Conservation (phyloP, 2,329 filamentous ascomycete genomes). For the Ampelomyces quisqualis region DNA sequence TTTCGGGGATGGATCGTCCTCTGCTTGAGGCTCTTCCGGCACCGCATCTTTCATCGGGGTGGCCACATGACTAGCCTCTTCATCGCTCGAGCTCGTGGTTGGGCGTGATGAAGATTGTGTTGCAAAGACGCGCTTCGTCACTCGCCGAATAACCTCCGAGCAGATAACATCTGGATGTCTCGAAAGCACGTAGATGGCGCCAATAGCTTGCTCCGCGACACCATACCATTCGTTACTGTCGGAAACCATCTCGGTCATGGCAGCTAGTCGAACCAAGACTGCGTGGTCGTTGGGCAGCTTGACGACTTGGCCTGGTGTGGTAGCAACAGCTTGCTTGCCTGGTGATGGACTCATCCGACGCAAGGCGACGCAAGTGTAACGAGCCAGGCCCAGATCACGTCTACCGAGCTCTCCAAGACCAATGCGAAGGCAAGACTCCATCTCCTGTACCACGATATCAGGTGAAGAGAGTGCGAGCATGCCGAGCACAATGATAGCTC, state of each 20-base stretch:
- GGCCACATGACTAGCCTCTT: constrained; percentile 25
- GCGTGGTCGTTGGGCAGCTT: constrained; percentile 91
- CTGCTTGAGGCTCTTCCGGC: constrained; percentile 21
- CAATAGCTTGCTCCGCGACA: constrained; percentile 92
- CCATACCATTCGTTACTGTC: constrained; percentile 93
- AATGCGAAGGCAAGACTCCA: constrained; percentile 89
- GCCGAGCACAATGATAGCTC: constrained; percentile 91
- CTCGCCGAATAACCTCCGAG: constrained; percentile 83
- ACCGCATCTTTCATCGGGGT: constrained; percentile 17
- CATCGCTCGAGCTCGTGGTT: constrained; percentile 35
- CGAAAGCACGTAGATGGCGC: constrained; percentile 89
- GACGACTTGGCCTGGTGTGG: constrained; percentile 58
- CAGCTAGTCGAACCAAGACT: constrained; percentile 75
- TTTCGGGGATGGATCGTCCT: constrained; percentile 44
- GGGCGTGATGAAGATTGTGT: constrained; percentile 49
- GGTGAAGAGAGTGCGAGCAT: constrained; percentile 94
- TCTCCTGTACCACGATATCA: constrained; percentile 90
- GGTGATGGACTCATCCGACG: constrained; percentile 76
- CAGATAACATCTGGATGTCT: constrained; percentile 93
- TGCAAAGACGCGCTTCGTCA: constrained; percentile 79
- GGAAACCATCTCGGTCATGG: constrained; percentile 80
- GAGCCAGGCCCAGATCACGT: constrained; percentile 81
- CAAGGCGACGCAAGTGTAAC: constrained; percentile 92
- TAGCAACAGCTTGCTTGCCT: constrained; percentile 67
- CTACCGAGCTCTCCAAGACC: constrained; percentile 80